A percentile compares a stretch with the other conserved stretches of the same genome.
These are phyloP conservation scores for Microsporum ferrugineum DNA, from an alignment of 2,329 filamentous ascomycete genomes.

Conservation along the genomic window DNA sequence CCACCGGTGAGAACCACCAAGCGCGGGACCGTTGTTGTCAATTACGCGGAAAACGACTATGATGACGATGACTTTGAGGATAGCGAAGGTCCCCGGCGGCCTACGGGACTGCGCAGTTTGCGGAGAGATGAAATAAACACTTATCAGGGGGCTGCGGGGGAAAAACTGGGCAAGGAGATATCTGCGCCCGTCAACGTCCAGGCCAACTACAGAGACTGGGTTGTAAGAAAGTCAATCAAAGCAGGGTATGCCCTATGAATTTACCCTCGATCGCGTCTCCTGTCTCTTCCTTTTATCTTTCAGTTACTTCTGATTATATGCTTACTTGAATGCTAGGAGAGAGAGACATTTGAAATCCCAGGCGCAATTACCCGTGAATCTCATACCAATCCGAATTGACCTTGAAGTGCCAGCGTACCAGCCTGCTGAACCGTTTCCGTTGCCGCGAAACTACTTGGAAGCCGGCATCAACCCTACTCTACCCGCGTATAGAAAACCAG, in stretches of 20 bases:
- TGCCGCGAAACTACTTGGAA: slow-evolving; percentile 34
- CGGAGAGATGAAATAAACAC: slow-evolving; percentile 61
- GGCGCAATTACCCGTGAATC: slow-evolving; percentile 69
- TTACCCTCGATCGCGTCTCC: not conserved
- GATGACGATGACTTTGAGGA: slow-evolving; percentile 57
- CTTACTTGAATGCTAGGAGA: slow-evolving; percentile 29
- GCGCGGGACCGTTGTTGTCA: slow-evolving; percentile 89
- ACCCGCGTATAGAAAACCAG: slow-evolving; percentile 67
- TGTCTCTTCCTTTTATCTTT: not conserved
- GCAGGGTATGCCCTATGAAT: slow-evolving; percentile 28
- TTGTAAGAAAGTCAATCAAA: slow-evolving; percentile 55
- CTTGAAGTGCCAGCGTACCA: slow-evolving; percentile 69
- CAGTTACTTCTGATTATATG: not conserved
- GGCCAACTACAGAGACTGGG: slow-evolving; percentile 92
- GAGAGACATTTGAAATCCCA: slow-evolving; percentile 53
- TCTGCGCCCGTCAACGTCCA: slow-evolving; percentile 68
- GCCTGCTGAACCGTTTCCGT: slow-evolving; percentile 37
- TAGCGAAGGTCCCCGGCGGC: slow-evolving; percentile 56
- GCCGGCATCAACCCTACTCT: slow-evolving; percentile 50
- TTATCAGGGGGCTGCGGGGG: slow-evolving; percentile 53
- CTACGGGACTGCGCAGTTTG: slow-evolving; percentile 72
- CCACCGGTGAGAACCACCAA: slow-evolving; percentile 79
- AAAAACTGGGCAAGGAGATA: slow-evolving; percentile 76
- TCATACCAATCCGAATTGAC: slow-evolving; percentile 94
- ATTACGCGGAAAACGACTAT: slow-evolving; percentile 93